Base-by-base conservation (phyloP, 441 rosid species). In the Erodium trifolium region DNA sequence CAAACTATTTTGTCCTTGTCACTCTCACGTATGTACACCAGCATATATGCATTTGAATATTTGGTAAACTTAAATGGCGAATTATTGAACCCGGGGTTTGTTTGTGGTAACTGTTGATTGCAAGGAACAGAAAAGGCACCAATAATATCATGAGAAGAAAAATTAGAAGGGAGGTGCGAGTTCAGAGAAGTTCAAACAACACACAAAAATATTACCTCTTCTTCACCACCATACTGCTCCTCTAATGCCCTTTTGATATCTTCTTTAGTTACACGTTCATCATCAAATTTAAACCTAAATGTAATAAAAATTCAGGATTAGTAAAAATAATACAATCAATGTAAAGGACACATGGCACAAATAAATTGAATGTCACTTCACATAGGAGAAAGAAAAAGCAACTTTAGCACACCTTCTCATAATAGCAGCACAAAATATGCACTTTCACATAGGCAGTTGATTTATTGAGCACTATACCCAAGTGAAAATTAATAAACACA, bases 151-250 rank as follows among this genome's bases (percentile, higher is more conserved):
- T 71, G 29, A 43, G 8, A 73, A 71, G 27, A 69, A 76, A 66
- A 79, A 62, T 67, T 62, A 35, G 70, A 13, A 55, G 67, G 45
- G n/a, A 18, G 17, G 27, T 39, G 34, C 39, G 0, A 37, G 43
- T 37, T 37, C 9, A 37, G 43, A 37, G 43, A 39, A 71, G 53
- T 18, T 72, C 47, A 47, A n/a, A 60, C 23, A 35, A 64, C 66
- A 41, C 39, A 55, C 31, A 47, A 76, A 76, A 62, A 68, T 37
- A 10, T 41, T 80, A 93, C 99, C 95, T 93, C 98, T 80, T 91
- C 98, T 80, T 91, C 98, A 51, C 98, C 98, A 70, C 98, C 98
- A 83, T 93, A 93, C 77, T 93, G 99, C 77, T 91, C 98, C 75
- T 93, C 98, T 74, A 93, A 81, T 69, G 97, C 97, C 78, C 91